Conservation (phyloP, 768 basidiomycete genomes). For the Suillus americanus region DNA sequence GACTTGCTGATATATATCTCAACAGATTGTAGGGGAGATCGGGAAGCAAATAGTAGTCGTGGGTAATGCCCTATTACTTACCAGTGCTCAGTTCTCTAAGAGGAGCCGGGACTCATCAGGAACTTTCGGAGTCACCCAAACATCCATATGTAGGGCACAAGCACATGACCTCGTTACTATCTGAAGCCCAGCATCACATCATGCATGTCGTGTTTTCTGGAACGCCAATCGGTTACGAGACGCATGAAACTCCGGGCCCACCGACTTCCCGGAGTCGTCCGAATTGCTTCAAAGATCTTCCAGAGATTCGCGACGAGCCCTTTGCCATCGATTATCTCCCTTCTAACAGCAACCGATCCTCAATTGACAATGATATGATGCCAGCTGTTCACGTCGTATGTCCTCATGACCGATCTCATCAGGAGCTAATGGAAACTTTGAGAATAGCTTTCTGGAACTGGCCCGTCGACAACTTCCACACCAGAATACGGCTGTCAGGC, state of each 20-base stretch:
- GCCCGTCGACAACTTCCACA: background rate
- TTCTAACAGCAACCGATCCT: background rate
- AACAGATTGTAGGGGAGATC: conserved; percentile 48
- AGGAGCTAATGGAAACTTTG: background rate
- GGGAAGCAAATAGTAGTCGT: conserved; percentile 47
- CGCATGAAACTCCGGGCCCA: background rate
- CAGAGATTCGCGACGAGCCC: background rate
- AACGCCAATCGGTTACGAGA: background rate
- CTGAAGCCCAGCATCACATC: conserved; percentile 1
- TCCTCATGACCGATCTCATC: background rate
- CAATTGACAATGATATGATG: background rate
- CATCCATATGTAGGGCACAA: background rate
- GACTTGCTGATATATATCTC: background rate
- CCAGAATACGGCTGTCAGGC: background rate
- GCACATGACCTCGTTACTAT: background rate
- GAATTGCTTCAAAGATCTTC: conserved; percentile 3
- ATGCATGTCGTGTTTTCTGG: conserved; percentile 2
- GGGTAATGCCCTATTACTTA: conserved; percentile 8
- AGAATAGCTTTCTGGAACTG: background rate
- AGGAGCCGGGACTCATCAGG: background rate
- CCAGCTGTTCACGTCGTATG: background rate
- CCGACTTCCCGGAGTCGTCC: background rate
- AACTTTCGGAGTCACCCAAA: conserved; percentile 1
- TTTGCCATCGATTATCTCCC: background rate
- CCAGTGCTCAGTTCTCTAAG: background rate